These are phyloP conservation scores for Citrus australasica DNA, from an alignment of 345 rosid genomes.

Conservation along the genomic window DNA sequence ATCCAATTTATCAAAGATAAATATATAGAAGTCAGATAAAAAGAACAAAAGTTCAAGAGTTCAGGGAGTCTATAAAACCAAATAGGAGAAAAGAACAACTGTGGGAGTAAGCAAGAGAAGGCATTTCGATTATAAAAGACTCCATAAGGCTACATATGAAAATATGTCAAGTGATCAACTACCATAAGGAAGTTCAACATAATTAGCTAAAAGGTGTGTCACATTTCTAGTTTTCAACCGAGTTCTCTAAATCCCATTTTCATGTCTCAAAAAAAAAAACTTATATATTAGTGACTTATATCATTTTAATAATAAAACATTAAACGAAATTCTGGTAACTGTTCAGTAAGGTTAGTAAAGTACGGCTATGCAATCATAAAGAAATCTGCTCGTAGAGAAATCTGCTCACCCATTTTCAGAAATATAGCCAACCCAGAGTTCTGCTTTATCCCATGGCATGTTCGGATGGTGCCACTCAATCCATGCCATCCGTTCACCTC, in stretches of 20 bases:
- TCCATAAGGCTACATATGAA: background rate
- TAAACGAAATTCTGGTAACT: background rate
- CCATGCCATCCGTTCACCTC: conserved; percentile 79
- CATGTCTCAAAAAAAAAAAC: background rate
- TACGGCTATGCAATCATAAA: background rate
- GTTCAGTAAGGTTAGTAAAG: background rate
- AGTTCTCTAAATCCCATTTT: background rate
- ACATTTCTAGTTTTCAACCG: background rate
- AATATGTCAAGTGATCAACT: background rate
- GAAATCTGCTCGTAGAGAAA: conserved; percentile 4
- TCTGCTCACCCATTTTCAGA: conserved; percentile 68
- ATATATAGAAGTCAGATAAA: background rate
- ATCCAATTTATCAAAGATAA: background rate
- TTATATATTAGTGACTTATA: background rate
- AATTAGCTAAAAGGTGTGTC: background rate
- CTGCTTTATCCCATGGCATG: conserved; percentile 96
- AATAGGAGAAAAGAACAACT: background rate
- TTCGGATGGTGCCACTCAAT: conserved; percentile 89
- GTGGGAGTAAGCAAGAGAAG: background rate
- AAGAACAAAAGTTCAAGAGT: background rate
- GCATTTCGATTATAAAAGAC: background rate
- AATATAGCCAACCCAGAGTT: conserved; percentile 91
- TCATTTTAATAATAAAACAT: background rate
- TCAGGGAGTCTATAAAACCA: background rate
- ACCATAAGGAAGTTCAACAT: background rate